phyloP scores from a whole-genome alignment of 768 basidiomycete species.

The Daedaleopsis nitida region DNA sequence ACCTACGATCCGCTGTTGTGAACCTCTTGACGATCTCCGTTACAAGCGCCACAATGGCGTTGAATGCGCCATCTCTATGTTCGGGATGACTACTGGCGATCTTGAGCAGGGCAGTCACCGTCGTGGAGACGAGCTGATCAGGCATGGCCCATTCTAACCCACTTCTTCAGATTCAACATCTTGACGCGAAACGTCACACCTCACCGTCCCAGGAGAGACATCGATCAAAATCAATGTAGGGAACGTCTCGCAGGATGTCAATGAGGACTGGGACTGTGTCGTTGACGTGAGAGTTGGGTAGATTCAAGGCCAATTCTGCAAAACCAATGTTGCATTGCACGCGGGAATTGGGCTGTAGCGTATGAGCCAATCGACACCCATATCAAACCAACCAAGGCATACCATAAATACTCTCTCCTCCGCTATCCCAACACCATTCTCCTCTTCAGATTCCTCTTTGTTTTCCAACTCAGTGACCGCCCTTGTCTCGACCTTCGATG shows the following conservation, averaged over 20 bases:
- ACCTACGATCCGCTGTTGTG: conserved; percentile 54
- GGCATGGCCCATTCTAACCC: conserved; percentile 79
- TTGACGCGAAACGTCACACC: conserved; percentile 10
- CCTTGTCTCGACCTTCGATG: conserved; percentile 58
- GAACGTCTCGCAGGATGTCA: conserved; percentile 71
- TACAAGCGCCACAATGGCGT: conserved; percentile 66
- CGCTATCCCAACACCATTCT: conserved; percentile 13
- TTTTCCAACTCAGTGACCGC: conserved; percentile 14
- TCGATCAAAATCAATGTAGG: conserved; percentile 75
- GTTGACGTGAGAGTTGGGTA: conserved; percentile 53
- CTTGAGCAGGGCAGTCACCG: conserved; percentile 72
- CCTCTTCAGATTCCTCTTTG: background rate
- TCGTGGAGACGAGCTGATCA: conserved; percentile 81
- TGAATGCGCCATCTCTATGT: conserved; percentile 51
- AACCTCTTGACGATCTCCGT: conserved; percentile 58
- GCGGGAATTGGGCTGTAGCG: conserved; percentile 62
- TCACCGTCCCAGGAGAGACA: conserved; percentile 81
- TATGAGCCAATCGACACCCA: background rate
- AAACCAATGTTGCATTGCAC: conserved; percentile 85
- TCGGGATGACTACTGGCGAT: conserved; percentile 57
- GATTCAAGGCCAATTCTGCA: conserved; percentile 72
- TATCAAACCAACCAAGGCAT: conserved; percentile 21
- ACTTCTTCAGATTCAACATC: background rate
- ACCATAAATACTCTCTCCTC: conserved; percentile 62
- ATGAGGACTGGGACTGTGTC: conserved; percentile 61